Evolutionary conservation across 2,329 filamentous ascomycete genomes (phyloP).

Genomic region (Aspergillus fumigatiaffinis): DNA sequence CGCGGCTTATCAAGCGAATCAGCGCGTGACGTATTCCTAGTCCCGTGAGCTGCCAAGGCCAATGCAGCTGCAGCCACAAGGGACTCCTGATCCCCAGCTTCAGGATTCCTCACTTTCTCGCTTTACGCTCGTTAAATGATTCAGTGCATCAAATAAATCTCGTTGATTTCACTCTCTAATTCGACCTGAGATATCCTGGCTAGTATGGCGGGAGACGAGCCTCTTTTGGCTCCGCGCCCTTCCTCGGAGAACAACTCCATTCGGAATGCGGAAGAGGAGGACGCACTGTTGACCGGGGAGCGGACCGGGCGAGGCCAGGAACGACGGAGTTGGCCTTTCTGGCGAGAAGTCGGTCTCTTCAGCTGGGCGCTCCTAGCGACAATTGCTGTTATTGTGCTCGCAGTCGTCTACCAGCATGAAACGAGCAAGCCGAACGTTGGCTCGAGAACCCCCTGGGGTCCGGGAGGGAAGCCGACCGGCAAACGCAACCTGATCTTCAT

Average conservation of each 20-base stretch:
- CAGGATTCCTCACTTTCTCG: background rate
- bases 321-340: slow-evolving; percentile 51
- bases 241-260: slow-evolving; percentile 56
- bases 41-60: slow-evolving; percentile 25
- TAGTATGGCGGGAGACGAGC: slow-evolving; percentile 44
- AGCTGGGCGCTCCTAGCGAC: slow-evolving; percentile 80
- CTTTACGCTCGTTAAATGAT: background rate
- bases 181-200: slow-evolving; percentile 5
- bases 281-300: slow-evolving; percentile 59
- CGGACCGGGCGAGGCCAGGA: slow-evolving; percentile 27
- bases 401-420: slow-evolving; percentile 72
- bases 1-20: background rate
- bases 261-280: slow-evolving; percentile 57
- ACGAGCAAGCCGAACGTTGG: slow-evolving; percentile 39
- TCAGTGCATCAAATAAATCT: background rate
- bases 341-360: slow-evolving; percentile 74
- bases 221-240: slow-evolving; percentile 51
- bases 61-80: slow-evolving; percentile 1
- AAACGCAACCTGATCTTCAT: slow-evolving; percentile 98
- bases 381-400: slow-evolving; percentile 70
- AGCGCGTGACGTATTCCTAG: slow-evolving; percentile 27
- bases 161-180: background rate
- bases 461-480: slow-evolving; percentile 46
- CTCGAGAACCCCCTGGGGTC: slow-evolving; percentile 31
- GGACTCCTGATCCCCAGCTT: background rate